A percentile compares a stretch with the other conserved stretches of the same genome.
These are phyloP conservation scores for Zoysia japonica DNA, from an alignment of 176 grass and related monocot species.

Conservation along the genomic window DNA sequence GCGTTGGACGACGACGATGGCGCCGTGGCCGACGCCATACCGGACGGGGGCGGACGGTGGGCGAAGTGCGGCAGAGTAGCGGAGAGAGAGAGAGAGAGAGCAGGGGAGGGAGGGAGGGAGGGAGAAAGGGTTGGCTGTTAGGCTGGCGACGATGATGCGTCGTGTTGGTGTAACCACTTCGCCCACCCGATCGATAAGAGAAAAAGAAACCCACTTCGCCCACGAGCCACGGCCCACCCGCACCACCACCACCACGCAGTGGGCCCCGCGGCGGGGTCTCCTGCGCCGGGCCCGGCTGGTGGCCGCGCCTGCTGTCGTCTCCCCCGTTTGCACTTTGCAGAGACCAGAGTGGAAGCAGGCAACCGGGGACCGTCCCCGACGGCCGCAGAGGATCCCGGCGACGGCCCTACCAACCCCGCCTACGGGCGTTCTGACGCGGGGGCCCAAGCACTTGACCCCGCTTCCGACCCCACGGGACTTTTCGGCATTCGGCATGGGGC, in stretches of 20 bases:
- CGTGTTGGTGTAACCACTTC: constrained; percentile 43
- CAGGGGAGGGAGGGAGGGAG: background rate
- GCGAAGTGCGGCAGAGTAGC: too few relatives aligned
- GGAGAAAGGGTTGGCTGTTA: background rate
- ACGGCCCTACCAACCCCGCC: background rate
- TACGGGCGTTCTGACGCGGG: background rate
- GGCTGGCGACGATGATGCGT: background rate
- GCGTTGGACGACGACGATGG: background rate
- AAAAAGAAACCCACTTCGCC: constrained; percentile 18
- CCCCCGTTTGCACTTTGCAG: too few relatives aligned
- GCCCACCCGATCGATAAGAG: background rate
- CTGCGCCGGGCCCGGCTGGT: constrained; percentile 3
- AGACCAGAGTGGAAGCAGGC: too few relatives aligned
- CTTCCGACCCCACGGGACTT: background rate
- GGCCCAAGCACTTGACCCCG: background rate
- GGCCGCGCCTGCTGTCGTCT: too few relatives aligned
- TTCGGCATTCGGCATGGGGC: background rate
- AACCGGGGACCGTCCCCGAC: too few relatives aligned
- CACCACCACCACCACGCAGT: background rate
- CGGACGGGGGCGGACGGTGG: background rate
- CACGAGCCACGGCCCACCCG: background rate
- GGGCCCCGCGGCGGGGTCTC: background rate
- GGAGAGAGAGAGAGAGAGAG: too few relatives aligned
- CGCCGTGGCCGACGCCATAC: background rate
- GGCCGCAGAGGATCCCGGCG: background rate